A percentile compares a stretch with the other conserved stretches of the same genome.
These are phyloP conservation scores for Babesia ovis DNA, from an alignment of 169 alveolate species.

Conservation along the genomic window DNA sequence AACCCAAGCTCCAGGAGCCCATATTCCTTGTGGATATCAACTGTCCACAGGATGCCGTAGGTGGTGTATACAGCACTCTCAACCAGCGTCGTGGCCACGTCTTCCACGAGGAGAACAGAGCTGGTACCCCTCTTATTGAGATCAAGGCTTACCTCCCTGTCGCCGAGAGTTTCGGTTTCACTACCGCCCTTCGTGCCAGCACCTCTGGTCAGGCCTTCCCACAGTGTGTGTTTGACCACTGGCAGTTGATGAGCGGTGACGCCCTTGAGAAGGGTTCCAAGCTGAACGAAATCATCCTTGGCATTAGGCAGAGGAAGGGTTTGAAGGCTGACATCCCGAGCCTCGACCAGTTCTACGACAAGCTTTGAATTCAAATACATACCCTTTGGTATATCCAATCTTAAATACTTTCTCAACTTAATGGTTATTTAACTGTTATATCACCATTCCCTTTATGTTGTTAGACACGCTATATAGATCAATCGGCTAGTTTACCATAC, in stretches of 20 bases:
- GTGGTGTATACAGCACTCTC: constrained; percentile 96
- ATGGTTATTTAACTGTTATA: too few relatives aligned
- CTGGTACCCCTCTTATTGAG: constrained; percentile 97
- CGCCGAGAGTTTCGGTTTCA: constrained; percentile 99
- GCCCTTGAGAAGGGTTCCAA: constrained; percentile 97
- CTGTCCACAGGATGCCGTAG: constrained; percentile 96
- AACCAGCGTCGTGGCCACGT: constrained; percentile 98
- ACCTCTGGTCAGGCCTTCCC: constrained; percentile 99
- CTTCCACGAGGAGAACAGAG: constrained; percentile 94
- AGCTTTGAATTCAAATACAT: constrained; percentile 80
- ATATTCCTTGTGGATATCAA: constrained; percentile 97
- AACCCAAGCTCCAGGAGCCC: constrained; percentile 98
- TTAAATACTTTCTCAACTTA: neutral
- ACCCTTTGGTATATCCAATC: neutral
- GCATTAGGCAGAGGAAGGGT: constrained; percentile 97
- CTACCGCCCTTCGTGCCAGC: constrained; percentile 96
- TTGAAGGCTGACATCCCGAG: constrained; percentile 95
- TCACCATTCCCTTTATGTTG: too few relatives aligned
- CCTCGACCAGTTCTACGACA: constrained; percentile 94
- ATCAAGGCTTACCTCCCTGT: constrained; percentile 99
- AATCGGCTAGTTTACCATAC: too few relatives aligned
- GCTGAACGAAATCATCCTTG: constrained; percentile 89
- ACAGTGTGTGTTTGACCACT: constrained; percentile 99
- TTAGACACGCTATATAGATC: too few relatives aligned
- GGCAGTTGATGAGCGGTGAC: constrained; percentile 95